phyloP scores from a whole-genome alignment of 768 basidiomycete genomes.

The Calocybe cyanea region DNA sequence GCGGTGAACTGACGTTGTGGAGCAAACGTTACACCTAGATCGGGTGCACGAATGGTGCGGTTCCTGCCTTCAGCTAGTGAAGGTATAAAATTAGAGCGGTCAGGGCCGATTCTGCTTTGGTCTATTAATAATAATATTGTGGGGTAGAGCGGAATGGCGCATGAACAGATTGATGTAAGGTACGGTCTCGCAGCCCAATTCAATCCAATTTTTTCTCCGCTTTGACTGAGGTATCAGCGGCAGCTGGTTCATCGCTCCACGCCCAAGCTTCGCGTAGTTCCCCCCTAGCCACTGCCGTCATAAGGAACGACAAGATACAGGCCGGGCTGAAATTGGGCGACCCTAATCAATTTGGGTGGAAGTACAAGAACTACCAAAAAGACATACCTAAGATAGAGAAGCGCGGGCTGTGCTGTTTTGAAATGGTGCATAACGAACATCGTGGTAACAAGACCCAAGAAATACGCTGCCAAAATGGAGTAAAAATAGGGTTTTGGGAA shows the following conservation, averaged over 20 bases:
- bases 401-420: conserved; percentile 79
- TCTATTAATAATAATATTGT: no score
- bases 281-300: conserved; percentile 56
- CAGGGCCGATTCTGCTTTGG: no score
- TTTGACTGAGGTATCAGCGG: not conserved
- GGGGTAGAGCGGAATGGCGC: no score
- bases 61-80: no score
- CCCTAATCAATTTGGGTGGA: conserved; percentile 1
- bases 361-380: not conserved
- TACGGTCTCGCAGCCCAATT: not conserved
- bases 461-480: conserved; percentile 66
- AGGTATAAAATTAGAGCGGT: no score
- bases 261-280: conserved; percentile 69
- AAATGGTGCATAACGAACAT: conserved; percentile 84
- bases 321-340: conserved; percentile 50
- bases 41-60: no score
- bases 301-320: conserved; percentile 67
- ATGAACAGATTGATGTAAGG: not conserved
- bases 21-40: no score
- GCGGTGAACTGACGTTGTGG: not conserved
- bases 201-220: conserved; percentile 13
- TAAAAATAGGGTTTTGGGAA: conserved; percentile 77
- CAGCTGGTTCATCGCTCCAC: conserved; percentile 58
- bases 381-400: conserved; percentile 83
- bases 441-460: conserved; percentile 66